Evolutionary conservation across 305 asterid genomes (phyloP).

Genomic region (Fraxinus sp.): DNA sequence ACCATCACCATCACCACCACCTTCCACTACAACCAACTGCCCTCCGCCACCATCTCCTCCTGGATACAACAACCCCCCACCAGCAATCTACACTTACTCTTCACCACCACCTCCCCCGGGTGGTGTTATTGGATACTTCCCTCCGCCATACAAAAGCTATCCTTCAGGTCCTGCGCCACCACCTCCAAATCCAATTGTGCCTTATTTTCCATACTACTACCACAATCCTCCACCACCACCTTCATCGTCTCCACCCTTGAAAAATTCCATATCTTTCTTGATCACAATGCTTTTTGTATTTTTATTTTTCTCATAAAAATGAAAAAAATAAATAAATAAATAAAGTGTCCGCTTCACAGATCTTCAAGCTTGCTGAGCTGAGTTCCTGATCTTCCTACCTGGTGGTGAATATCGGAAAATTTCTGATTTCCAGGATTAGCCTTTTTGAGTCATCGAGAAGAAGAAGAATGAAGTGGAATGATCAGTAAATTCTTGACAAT

Average conservation of each 20-base stretch:
- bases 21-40: not conserved
- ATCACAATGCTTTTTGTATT: not conserved
- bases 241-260: constrained; percentile 17
- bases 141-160: constrained; percentile 45
- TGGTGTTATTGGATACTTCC: constrained; percentile 27
- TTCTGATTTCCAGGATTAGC: not conserved
- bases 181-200: constrained; percentile 91
- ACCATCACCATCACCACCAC: not conserved
- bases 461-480: not conserved
- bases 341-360: not conserved
- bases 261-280: constrained; percentile 6
- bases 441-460: not conserved
- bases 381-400: not conserved
- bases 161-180: constrained; percentile 68
- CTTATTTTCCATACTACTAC: constrained; percentile 75
- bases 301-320: not conserved
- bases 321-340: not conserved
- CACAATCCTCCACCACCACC: constrained; percentile 62
- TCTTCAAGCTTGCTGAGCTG: not conserved
- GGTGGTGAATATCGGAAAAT: not conserved
- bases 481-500: not conserved
- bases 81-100: constrained; percentile 37
- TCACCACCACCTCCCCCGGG: constrained; percentile 37
- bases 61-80: constrained; percentile 40
- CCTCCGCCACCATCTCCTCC: constrained; percentile 75